These are phyloP conservation scores for Purshia tridentata DNA, from an alignment of 306 rosid species.

Conservation along the genomic window DNA sequence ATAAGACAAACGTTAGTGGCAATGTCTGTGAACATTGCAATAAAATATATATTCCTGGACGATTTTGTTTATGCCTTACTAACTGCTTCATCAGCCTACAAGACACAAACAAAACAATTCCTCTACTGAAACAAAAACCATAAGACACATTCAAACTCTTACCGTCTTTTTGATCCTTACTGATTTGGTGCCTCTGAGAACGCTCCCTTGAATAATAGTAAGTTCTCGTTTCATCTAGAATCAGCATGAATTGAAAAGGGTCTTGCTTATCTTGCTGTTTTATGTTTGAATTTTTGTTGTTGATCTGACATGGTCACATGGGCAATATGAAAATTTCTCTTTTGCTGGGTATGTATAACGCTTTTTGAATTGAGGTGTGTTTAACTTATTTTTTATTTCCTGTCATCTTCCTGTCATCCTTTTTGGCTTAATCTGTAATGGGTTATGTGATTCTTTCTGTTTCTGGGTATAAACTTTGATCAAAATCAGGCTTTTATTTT, in stretches of 20 bases:
- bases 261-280: slow-evolving; percentile 7
- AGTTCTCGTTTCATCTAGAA: slow-evolving; percentile 22
- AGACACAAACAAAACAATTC: slow-evolving; percentile 37
- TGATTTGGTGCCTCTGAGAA: slow-evolving; percentile 27
- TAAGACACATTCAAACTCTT: slow-evolving; percentile 23
- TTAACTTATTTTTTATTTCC: neutral
- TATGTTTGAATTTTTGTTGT: slow-evolving; percentile 6
- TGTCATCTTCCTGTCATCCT: neutral
- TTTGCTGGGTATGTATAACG: neutral
- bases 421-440: slow-evolving; percentile 4
- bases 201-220: slow-evolving; percentile 12
- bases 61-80: slow-evolving; percentile 29
- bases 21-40: slow-evolving; percentile 20
- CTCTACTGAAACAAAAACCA: slow-evolving; percentile 28
- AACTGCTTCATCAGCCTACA: slow-evolving; percentile 23
- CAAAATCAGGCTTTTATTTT: neutral
- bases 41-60: neutral
- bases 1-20: slow-evolving; percentile 36
- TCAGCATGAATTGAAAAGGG: slow-evolving; percentile 5
- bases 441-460: slow-evolving; percentile 11
- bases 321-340: neutral
- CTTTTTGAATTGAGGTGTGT: slow-evolving; percentile 6
- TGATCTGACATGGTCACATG: neutral
- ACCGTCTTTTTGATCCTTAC: slow-evolving; percentile 6
- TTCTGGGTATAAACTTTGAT: slow-evolving; percentile 7